A percentile compares a stretch with the other conserved stretches of the same genome.
Conservation (phyloP, 1,284 basidiomycete species). For the Tylopilus sp. region DNA sequence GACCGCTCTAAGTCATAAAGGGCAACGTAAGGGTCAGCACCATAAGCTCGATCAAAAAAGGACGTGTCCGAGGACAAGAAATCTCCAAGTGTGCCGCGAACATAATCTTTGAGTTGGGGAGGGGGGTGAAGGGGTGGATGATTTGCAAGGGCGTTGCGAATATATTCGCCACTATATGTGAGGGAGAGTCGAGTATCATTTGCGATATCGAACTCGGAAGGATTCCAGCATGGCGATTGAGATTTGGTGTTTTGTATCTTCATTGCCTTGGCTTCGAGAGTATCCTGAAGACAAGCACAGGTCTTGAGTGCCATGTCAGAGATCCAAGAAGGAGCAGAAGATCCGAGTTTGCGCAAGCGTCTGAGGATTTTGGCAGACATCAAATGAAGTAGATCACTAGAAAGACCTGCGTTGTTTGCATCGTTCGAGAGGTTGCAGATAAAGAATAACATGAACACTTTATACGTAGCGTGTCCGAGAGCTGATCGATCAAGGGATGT, state of each 20-base stretch:
- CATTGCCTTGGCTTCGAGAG: neutral
- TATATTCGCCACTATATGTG: conserved; percentile 32
- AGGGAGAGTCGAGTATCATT: conserved; percentile 39
- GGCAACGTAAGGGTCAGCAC: conserved; percentile 25
- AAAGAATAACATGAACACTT: conserved; percentile 7
- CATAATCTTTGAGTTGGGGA: conserved; percentile 21
- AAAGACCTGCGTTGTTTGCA: conserved; percentile 25
- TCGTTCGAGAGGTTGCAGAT: conserved; percentile 2
- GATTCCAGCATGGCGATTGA: neutral
- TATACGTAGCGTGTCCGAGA: neutral
- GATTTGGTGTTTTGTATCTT: neutral
- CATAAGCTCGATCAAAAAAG: conserved; percentile 21
- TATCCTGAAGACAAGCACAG: conserved; percentile 1
- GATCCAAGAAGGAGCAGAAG: conserved; percentile 15
- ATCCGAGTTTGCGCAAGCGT: conserved; percentile 48
- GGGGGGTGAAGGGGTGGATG: neutral
- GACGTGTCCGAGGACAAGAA: conserved; percentile 22
- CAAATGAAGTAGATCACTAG: conserved; percentile 44
- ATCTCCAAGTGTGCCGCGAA: conserved; percentile 20
- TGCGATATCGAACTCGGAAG: neutral
- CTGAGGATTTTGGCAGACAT: conserved; percentile 43
- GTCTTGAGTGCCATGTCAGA: conserved; percentile 13
- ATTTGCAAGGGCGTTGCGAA: conserved; percentile 25
- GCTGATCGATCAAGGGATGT: neutral
- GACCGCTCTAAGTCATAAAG: conserved; percentile 47